Conservation (phyloP, 768 basidiomycete species). For the Vishniacozyma victoriae region DNA sequence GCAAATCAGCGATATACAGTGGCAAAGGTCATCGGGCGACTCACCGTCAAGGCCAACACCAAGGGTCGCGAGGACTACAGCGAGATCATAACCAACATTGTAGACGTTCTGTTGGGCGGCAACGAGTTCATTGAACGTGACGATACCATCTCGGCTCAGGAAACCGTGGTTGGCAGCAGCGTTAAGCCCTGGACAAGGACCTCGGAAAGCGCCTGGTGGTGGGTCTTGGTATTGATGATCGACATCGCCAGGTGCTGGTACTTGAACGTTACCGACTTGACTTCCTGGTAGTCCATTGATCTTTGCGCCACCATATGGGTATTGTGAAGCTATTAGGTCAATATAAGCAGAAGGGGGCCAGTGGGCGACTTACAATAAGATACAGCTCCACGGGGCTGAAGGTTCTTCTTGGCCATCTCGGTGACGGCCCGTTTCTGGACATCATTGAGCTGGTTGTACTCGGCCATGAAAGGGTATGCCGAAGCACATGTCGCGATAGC, state of each 20-base stretch:
- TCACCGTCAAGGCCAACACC: slow-evolving; percentile 14
- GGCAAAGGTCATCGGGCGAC: too few species aligned
- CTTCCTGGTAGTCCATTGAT: slow-evolving; percentile 10
- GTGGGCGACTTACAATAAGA: neutral
- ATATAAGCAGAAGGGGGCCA: neutral
- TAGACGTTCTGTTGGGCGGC: slow-evolving; percentile 16
- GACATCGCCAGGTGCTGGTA: slow-evolving; percentile 8
- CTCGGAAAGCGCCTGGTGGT: slow-evolving; percentile 17
- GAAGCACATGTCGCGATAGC: neutral
- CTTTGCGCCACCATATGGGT: slow-evolving; percentile 15
- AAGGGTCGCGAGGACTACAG: slow-evolving; percentile 10
- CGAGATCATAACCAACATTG: slow-evolving; percentile 14
- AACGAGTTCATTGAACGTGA: slow-evolving; percentile 13
- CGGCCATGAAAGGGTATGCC: slow-evolving; percentile 10
- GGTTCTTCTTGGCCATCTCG: slow-evolving; percentile 1
- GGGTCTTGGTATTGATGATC: slow-evolving; percentile 13
- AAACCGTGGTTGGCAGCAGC: slow-evolving; percentile 17
- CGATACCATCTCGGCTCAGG: slow-evolving; percentile 14
- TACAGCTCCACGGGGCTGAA: neutral
- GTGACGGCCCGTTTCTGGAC: slow-evolving; percentile 1
- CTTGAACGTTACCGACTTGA: slow-evolving; percentile 6
- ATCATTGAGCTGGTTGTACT: slow-evolving; percentile 2
- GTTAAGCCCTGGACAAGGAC: slow-evolving; percentile 15
- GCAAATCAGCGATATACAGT: slow-evolving; percentile 8
- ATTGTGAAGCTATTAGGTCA: slow-evolving; percentile 3